These are phyloP conservation scores for Chaetomium cochliodes DNA, from an alignment of 495 filamentous ascomycete species.

Conservation along the genomic window DNA sequence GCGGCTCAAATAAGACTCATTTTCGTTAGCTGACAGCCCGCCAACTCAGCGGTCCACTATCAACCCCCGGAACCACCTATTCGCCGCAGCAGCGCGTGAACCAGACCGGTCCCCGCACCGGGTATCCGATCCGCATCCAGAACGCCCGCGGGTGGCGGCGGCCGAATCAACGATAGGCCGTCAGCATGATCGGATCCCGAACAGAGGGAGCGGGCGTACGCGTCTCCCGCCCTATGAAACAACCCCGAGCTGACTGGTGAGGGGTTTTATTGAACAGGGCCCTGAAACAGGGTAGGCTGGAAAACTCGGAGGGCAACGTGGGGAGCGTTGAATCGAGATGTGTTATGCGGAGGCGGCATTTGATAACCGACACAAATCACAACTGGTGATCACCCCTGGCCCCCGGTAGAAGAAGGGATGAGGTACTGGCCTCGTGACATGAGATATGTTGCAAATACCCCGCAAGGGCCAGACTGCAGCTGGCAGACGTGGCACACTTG, in stretches of 20 bases:
- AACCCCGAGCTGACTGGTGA: too few species aligned
- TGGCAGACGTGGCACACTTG: not conserved
- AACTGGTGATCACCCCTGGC: too few species aligned
- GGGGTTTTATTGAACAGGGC: too few species aligned
- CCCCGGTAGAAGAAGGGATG: not conserved
- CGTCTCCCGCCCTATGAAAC: too few species aligned
- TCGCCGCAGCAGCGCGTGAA: slow-evolving; percentile 1
- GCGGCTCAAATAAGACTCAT: not conserved
- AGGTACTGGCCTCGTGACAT: not conserved
- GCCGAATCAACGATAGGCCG: not conserved
- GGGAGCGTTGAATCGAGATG: too few species aligned
- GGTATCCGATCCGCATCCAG: not conserved
- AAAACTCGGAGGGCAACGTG: not conserved
- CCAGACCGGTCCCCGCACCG: not conserved
- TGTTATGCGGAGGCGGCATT: too few species aligned
- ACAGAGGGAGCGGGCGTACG: too few species aligned
- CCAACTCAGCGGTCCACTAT: slow-evolving; percentile 8
- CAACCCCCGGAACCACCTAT: not conserved
- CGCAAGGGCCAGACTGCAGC: not conserved
- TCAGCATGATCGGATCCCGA: not conserved
- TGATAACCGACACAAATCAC: too few species aligned
- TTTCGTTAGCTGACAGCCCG: slow-evolving; percentile 9
- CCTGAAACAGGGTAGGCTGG: too few species aligned
- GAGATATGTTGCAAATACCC: not conserved
- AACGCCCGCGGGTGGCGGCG: too few species aligned